Percentiles rank a stretch among this genome's conserved stretches.
phyloP scores from a whole-genome alignment of 345 rosid species.

The Fremontodendron californicum region DNA sequence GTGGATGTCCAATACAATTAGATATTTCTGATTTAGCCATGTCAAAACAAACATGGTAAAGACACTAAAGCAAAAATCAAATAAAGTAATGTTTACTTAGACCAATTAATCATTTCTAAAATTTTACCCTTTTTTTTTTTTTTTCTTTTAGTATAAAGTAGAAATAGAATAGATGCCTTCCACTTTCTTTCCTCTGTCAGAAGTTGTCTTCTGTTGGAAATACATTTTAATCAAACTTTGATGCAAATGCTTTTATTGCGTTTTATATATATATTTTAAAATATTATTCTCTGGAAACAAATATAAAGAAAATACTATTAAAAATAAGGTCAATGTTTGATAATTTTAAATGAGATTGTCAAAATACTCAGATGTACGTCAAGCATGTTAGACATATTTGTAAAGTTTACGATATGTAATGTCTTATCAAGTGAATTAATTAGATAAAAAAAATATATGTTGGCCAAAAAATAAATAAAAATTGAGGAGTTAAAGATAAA shows the following conservation, averaged over 20 bases:
- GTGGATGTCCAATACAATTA: conserved; percentile 11
- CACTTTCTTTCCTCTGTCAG: conserved; percentile 17
- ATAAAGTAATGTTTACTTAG: background rate
- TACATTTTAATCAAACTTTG: conserved; percentile 12
- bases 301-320: no score
- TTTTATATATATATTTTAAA: no score
- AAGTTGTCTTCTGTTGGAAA: conserved; percentile 28
- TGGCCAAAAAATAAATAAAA: no score
- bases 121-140: background rate
- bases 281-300: no score
- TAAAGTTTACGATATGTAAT: no score
- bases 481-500: no score
- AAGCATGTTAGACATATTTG: no score
- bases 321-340: no score
- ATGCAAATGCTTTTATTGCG: background rate
- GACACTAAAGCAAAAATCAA: background rate
- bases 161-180: background rate
- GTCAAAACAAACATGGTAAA: background rate
- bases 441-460: no score
- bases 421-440: no score
- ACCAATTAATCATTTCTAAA: background rate
- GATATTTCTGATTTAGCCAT: background rate
- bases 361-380: no score
- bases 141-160: background rate
- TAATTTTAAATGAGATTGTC: background rate